These are phyloP conservation scores for Cadophora malorum DNA, from an alignment of 2,329 filamentous ascomycete species.

Conservation along the genomic window DNA sequence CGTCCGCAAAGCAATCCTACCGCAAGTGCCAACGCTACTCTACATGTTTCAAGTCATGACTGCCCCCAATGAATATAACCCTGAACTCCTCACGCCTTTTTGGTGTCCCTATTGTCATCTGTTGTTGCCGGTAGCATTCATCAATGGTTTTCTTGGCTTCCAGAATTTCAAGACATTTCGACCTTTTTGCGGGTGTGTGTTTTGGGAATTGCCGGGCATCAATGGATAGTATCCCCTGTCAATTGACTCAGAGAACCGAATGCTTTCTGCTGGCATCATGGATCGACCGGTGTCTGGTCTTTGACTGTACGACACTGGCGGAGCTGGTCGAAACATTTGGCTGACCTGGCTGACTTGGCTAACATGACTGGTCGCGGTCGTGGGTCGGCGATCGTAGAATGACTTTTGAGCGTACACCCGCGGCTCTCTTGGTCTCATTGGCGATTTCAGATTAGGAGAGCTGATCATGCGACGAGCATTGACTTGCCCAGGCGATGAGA, in stretches of 20 bases:
- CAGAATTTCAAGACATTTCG: constrained; percentile 19
- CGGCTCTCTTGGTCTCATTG: constrained; percentile 14
- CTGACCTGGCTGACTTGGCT: constrained; percentile 7
- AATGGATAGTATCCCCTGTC: constrained; percentile 16
- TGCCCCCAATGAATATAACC: background rate
- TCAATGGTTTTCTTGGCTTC: constrained; percentile 14
- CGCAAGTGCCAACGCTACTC: constrained; percentile 13
- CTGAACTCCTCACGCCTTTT: background rate
- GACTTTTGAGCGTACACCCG: constrained; percentile 7
- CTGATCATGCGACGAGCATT: constrained; percentile 22
- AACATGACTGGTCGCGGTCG: constrained; percentile 14
- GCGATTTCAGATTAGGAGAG: constrained; percentile 16
- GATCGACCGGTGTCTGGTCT: constrained; percentile 10
- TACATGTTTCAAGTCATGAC: background rate
- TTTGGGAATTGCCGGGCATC: background rate
- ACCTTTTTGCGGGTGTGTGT: constrained; percentile 9
- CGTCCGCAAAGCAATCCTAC: constrained; percentile 5
- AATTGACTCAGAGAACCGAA: constrained; percentile 1
- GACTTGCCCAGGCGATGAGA: constrained; percentile 6
- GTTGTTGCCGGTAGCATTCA: constrained; percentile 5
- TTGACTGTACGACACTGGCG: constrained; percentile 16
- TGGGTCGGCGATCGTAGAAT: constrained; percentile 22
- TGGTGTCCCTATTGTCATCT: background rate
- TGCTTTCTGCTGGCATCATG: constrained; percentile 9
- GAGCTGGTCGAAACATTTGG: constrained; percentile 14